These are phyloP conservation scores for Colletotrichum limetticola DNA, from an alignment of 2,329 filamentous ascomycete species.

Conservation along the genomic window DNA sequence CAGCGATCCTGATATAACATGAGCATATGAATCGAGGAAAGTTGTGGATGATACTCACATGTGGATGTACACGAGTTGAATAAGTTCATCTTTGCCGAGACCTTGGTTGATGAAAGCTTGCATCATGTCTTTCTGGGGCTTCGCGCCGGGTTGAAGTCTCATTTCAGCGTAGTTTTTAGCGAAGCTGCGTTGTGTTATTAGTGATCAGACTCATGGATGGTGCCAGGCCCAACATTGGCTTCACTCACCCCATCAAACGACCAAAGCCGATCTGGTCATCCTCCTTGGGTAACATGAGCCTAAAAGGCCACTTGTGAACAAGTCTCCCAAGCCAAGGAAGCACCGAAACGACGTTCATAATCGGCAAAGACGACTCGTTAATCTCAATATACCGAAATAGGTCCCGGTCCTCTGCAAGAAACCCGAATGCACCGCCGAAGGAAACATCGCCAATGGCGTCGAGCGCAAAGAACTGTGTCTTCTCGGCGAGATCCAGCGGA, in stretches of 20 bases:
- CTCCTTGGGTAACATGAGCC: slow-evolving; percentile 52
- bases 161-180: slow-evolving; percentile 41
- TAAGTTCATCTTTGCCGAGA: slow-evolving; percentile 48
- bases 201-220: background rate
- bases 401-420: slow-evolving; percentile 60
- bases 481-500: slow-evolving; percentile 59
- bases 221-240: background rate
- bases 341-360: slow-evolving; percentile 54
- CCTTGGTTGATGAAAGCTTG: slow-evolving; percentile 51
- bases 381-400: slow-evolving; percentile 57
- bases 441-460: slow-evolving; percentile 65
- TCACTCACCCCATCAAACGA: slow-evolving; percentile 45
- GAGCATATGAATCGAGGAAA: background rate
- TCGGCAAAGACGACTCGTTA: slow-evolving; percentile 52
- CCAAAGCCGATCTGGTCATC: slow-evolving; percentile 52
- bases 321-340: slow-evolving; percentile 54
- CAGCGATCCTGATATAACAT: slow-evolving; percentile 58
- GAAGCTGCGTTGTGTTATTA: slow-evolving; percentile 36
- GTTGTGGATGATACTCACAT: slow-evolving; percentile 41
- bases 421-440: slow-evolving; percentile 63
- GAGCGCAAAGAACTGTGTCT: slow-evolving; percentile 63
- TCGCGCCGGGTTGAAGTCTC: slow-evolving; percentile 40
- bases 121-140: slow-evolving; percentile 49
- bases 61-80: slow-evolving; percentile 51
- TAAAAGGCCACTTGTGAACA: slow-evolving; percentile 52